Conservation (phyloP, 2,329 filamentous ascomycete genomes). For the Pyrenophora graminea region DNA sequence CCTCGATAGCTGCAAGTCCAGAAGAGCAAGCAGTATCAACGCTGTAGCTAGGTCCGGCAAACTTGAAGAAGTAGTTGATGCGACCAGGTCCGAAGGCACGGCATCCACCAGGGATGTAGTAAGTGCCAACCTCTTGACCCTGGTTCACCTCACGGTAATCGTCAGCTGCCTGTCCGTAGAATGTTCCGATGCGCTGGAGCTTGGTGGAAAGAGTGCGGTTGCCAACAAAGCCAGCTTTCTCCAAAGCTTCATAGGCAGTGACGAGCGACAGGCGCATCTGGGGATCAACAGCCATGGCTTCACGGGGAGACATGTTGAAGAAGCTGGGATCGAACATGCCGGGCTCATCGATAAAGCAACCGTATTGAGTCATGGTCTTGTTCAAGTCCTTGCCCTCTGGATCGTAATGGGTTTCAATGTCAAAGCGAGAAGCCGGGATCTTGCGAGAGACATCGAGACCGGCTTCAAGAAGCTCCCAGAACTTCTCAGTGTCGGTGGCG, state of each 20-base stretch:
- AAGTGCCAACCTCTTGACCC: conserved; percentile 53
- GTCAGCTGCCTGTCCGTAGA: conserved; percentile 39
- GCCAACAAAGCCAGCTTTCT: conserved; percentile 30
- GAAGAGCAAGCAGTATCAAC: conserved; percentile 47
- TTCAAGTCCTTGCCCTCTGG: conserved; percentile 23
- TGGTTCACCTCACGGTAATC: conserved; percentile 35
- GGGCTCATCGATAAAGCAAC: conserved; percentile 34
- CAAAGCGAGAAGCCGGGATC: conserved; percentile 34
- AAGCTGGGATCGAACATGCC: conserved; percentile 34
- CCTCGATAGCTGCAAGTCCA: conserved; percentile 33
- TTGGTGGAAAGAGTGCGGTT: conserved; percentile 35
- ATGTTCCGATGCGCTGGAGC: conserved; percentile 39
- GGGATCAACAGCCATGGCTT: conserved; percentile 33
- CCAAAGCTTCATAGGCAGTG: conserved; percentile 35
- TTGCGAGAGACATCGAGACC: conserved; percentile 39
- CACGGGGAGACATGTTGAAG: conserved; percentile 38
- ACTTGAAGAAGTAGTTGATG: conserved; percentile 47
- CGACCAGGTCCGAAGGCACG: conserved; percentile 59
- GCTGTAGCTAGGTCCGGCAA: conserved; percentile 49
- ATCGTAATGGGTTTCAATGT: conserved; percentile 26
- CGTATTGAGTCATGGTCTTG: conserved; percentile 21
- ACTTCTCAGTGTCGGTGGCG: conserved; percentile 31
- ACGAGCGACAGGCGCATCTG: conserved; percentile 25
- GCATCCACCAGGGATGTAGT: conserved; percentile 58
- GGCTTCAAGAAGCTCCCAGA: conserved; percentile 40